These are phyloP conservation scores for Annulohypoxylon maeteangense DNA, from an alignment of 495 filamentous ascomycete species.

Conservation along the genomic window DNA sequence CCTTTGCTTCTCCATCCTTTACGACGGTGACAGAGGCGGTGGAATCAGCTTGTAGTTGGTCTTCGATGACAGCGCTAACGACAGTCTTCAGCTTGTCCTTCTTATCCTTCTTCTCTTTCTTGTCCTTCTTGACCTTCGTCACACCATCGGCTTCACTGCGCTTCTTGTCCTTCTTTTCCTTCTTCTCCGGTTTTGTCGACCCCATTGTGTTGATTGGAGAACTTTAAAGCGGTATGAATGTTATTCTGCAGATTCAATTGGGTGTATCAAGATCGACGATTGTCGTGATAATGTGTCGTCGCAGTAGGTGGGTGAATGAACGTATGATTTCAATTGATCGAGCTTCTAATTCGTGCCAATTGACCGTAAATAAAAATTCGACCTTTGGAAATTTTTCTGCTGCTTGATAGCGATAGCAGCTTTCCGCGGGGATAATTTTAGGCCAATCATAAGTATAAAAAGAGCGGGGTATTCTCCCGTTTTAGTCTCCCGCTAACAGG, in stretches of 20 bases:
- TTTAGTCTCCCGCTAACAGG: slow-evolving; percentile 13
- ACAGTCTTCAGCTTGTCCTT: slow-evolving; percentile 68
- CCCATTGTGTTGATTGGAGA: slow-evolving; percentile 41
- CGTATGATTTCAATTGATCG: slow-evolving; percentile 19
- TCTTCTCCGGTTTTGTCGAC: slow-evolving; percentile 64
- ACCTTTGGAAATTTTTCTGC: slow-evolving; percentile 39
- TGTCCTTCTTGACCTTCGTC: slow-evolving; percentile 75
- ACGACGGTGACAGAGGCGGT: slow-evolving; percentile 50
- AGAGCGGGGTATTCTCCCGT: slow-evolving; percentile 15
- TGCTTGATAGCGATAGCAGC: slow-evolving; percentile 17
- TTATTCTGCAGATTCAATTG: neutral
- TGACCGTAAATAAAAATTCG: slow-evolving; percentile 35
- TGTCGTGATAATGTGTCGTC: neutral
- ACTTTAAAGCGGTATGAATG: neutral
- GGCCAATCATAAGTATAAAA: slow-evolving; percentile 27
- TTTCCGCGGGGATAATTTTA: slow-evolving; percentile 29
- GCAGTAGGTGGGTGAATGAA: slow-evolving; percentile 3
- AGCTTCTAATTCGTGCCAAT: slow-evolving; percentile 25
- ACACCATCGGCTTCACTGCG: slow-evolving; percentile 80
- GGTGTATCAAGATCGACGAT: neutral
- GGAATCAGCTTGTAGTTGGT: slow-evolving; percentile 44
- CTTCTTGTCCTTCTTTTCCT: slow-evolving; percentile 79
- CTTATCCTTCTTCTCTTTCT: slow-evolving; percentile 75
- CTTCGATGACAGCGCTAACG: slow-evolving; percentile 63
- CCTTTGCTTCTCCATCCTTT: slow-evolving; percentile 57